These are phyloP conservation scores for Tylopilus sp. DNA, from an alignment of 768 basidiomycete genomes.

Conservation along the genomic window DNA sequence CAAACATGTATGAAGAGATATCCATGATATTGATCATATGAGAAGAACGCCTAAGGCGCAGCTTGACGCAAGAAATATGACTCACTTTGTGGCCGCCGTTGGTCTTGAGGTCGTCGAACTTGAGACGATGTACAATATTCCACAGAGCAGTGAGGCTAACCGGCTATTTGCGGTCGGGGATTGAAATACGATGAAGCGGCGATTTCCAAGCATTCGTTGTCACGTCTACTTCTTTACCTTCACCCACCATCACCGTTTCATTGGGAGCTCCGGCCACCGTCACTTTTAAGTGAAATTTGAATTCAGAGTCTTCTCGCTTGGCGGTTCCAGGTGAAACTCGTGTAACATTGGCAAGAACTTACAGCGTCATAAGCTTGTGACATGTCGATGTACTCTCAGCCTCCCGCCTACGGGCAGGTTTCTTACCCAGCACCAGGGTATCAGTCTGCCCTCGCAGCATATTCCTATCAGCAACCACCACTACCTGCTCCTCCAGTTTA, in stretches of 20 bases:
- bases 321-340: constrained; percentile 32
- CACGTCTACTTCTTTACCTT: constrained; percentile 37
- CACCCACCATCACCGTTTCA: constrained; percentile 45
- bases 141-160: constrained; percentile 5
- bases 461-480: constrained; percentile 48
- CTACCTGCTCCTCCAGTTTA: constrained; percentile 41
- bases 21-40: background rate
- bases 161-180: constrained; percentile 36
- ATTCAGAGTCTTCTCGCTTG: constrained; percentile 34
- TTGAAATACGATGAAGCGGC: constrained; percentile 28
- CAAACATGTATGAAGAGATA: constrained; percentile 1
- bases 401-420: constrained; percentile 54
- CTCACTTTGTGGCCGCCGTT: constrained; percentile 28
- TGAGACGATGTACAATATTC: background rate
- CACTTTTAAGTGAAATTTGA: constrained; percentile 51
- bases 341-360: constrained; percentile 31
- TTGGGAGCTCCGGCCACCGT: constrained; percentile 36
- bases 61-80: constrained; percentile 3
- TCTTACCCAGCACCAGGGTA: constrained; percentile 49
- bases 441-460: constrained; percentile 40
- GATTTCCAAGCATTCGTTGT: constrained; percentile 24
- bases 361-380: constrained; percentile 37
- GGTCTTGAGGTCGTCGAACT: constrained; percentile 26
- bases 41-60: background rate
- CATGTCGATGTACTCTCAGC: constrained; percentile 67